Base-by-base conservation (phyloP, 2,329 filamentous ascomycete genomes). In the Nakataea oryzae region DNA sequence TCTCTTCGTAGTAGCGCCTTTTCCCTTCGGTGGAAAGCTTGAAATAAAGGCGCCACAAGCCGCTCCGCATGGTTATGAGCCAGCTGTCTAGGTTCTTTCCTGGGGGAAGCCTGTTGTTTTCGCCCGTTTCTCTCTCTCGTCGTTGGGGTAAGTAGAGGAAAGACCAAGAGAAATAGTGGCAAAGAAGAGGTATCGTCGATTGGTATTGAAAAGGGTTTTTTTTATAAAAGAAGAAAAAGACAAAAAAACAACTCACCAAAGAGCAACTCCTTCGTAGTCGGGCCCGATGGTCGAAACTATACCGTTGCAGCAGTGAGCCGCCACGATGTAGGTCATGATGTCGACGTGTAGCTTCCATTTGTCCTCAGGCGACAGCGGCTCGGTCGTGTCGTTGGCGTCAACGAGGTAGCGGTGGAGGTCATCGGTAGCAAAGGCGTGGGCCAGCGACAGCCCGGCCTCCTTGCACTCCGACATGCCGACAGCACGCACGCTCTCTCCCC, bases 331-430 rank as follows among this genome's bases (percentile, higher is more conserved):
- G 67, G 86, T 87, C 78, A 93, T 84, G 68, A 92, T 88, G 71
- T 88, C 83, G 67, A 89, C 80, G 73, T 95, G 90, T 57, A 95
- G 79, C 66, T 85, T 83, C 87, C 88, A 95, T 71, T 86, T 87
- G 70, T 86, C 78, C 73, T 90, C 84, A 69, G 85, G 80, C 58
- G 84, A 81, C 75, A 82, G 83, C 65, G 27, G 59, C 21, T 24
- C 41, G 57, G 54, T 59, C 75, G 85, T 83, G 71, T 91, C 88
- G 64, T 87, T 85, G 57, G 86, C 85, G 70, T 90, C 57, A 68
- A 93, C 79, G 69, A 91, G 86, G 75, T 93, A 95, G 72, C 83
- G 81, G 65, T 86, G 86, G 65, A 91, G 82, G 63, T 89, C 84
- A 73, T 95, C 90, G 64, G 86, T 79, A 63, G 83, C 86, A 76